phyloP scores from a whole-genome alignment of 2,329 filamentous ascomycete genomes.

The Fusarium mundagurra region DNA sequence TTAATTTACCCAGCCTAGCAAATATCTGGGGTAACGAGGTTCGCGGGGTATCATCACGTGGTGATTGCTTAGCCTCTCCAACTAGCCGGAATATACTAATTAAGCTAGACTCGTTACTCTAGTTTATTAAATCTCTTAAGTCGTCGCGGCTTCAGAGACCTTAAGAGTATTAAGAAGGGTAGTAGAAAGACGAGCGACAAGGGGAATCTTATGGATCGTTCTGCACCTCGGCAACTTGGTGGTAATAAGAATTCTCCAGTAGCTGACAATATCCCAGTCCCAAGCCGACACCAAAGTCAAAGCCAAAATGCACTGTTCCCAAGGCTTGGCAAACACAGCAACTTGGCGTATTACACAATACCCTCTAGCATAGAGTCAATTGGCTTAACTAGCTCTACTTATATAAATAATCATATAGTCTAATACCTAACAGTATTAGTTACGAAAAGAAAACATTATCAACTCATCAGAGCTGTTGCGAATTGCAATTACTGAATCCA shows the following conservation, averaged over 20 bases:
- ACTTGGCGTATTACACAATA: background rate
- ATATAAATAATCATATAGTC: background rate
- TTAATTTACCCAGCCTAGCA: background rate
- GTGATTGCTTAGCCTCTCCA: background rate
- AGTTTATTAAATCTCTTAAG: too few species aligned
- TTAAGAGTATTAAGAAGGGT: accelerated
- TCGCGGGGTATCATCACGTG: background rate
- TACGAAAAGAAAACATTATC: background rate
- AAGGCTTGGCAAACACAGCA: accelerated
- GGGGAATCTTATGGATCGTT: background rate
- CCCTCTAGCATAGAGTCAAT: accelerated
- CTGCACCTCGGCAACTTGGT: background rate
- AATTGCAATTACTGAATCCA: background rate
- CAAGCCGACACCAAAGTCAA: background rate
- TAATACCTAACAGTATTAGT: background rate
- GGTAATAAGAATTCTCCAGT: accelerated
- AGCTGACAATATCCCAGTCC: background rate
- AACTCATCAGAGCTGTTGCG: background rate
- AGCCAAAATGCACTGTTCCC: background rate
- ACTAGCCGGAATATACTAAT: background rate
- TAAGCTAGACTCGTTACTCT: background rate
- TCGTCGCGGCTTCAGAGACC: background rate
- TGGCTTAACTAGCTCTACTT: background rate
- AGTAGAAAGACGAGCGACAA: accelerated
- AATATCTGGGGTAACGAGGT: background rate